These are phyloP conservation scores for Knoxdaviesia capensis DNA, from an alignment of 2,329 filamentous ascomycete species.

Conservation along the genomic window DNA sequence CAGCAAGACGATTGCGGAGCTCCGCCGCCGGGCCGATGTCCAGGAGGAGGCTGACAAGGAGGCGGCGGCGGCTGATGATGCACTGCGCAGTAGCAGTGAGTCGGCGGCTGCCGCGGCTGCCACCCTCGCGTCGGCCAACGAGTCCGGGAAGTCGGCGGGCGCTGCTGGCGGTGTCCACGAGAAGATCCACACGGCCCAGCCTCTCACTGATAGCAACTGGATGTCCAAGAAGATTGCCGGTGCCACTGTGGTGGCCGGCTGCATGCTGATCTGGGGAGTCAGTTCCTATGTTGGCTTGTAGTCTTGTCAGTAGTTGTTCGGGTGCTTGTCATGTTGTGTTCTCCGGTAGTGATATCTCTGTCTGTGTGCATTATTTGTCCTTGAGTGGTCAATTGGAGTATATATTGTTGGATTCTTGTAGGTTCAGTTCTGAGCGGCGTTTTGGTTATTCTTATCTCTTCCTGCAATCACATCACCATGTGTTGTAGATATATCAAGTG, in stretches of 20 bases:
- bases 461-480: too few relatives aligned
- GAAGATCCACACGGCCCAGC: conserved; percentile 21
- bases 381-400: too few relatives aligned
- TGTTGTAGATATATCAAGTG: too few relatives aligned
- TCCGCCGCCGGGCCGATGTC: conserved; percentile 27
- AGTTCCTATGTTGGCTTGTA: conserved; percentile 26
- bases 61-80: conserved; percentile 4
- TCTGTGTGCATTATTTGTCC: too few relatives aligned
- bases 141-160: not conserved
- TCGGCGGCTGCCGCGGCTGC: conserved; percentile 4
- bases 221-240: conserved; percentile 44
- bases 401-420: too few relatives aligned
- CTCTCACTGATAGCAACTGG: conserved; percentile 45
- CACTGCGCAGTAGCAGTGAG: conserved; percentile 5
- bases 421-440: too few relatives aligned
- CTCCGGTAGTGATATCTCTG: too few relatives aligned
- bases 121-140: conserved; percentile 1
- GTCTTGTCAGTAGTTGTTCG: not conserved
- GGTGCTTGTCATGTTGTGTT: conserved; percentile 2
- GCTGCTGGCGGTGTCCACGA: conserved; percentile 5
- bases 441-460: too few relatives aligned
- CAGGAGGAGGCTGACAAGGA: conserved; percentile 13
- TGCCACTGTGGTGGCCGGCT: conserved; percentile 40
- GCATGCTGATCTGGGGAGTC: conserved; percentile 36
- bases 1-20: conserved; percentile 40